Evolutionary conservation across 805 yeast genomes (phyloP).

Genomic region (Yarrowia hollandica): DNA sequence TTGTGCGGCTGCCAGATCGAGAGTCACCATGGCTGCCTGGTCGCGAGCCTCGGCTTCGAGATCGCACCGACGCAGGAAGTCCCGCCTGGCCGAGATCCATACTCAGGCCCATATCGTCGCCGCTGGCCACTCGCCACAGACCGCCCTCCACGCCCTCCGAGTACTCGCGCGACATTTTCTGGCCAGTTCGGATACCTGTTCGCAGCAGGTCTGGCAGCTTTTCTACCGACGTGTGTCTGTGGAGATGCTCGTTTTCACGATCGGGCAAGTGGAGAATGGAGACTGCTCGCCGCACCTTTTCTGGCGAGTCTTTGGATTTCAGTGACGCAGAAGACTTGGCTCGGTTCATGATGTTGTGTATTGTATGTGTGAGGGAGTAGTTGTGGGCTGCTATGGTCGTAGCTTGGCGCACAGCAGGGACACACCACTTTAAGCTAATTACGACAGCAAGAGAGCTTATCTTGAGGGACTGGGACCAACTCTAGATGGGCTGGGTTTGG

Average conservation of each 20-base stretch:
- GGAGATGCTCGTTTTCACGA: neutral
- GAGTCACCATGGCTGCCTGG: slow-evolving; percentile 5
- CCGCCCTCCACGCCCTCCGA: slow-evolving; percentile 26
- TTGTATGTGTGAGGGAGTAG: no score
- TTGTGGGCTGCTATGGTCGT: no score
- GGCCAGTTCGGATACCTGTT: slow-evolving; percentile 21
- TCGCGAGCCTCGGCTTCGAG: slow-evolving; percentile 22
- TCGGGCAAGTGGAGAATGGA: slow-evolving; percentile 24
- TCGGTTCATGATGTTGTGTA: slow-evolving; percentile 2
- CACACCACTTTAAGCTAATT: no score
- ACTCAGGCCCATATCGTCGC: slow-evolving; percentile 7
- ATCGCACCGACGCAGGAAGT: neutral
- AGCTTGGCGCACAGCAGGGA: no score
- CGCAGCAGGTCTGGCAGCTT: slow-evolving; percentile 19
- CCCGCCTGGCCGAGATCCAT: neutral
- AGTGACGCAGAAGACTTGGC: slow-evolving; percentile 2
- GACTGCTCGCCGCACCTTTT: slow-evolving; percentile 8
- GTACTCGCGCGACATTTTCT: slow-evolving; percentile 30
- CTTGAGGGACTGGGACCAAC: no score
- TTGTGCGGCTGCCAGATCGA: neutral
- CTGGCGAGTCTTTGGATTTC: slow-evolving; percentile 14
- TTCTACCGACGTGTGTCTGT: slow-evolving; percentile 13
- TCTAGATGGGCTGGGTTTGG: no score
- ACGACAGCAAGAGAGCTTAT: no score
- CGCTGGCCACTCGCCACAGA: slow-evolving; percentile 21